A percentile compares a stretch with the other conserved stretches of the same genome.
phyloP scores from a whole-genome alignment of 2,329 filamentous ascomycete genomes.

The Colletotrichum magnum region DNA sequence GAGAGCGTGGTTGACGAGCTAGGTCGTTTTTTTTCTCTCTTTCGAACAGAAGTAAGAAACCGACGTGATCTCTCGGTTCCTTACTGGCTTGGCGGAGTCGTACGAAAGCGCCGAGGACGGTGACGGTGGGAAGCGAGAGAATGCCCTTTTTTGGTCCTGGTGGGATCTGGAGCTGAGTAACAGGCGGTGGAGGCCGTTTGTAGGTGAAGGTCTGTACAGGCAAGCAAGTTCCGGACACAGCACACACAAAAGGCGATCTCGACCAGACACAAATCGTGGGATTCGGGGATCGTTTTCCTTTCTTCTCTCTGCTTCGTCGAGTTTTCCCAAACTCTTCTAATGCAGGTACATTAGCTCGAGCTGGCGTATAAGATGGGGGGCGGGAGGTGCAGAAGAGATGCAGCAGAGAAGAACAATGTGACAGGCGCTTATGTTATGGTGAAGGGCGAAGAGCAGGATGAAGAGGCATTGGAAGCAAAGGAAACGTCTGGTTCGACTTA shows the following conservation, averaged over 20 bases:
- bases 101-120: slow-evolving; percentile 35
- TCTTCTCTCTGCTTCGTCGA: slow-evolving; percentile 36
- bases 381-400: slow-evolving; percentile 29
- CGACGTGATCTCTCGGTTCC: slow-evolving; percentile 5
- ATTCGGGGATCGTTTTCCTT: slow-evolving; percentile 15
- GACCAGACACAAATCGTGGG: slow-evolving; percentile 24
- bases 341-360: slow-evolving; percentile 41
- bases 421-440: slow-evolving; percentile 14
- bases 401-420: slow-evolving; percentile 23
- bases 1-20: neutral
- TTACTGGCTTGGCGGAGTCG: slow-evolving; percentile 24
- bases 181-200: slow-evolving; percentile 40
- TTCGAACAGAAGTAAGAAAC: slow-evolving; percentile 16
- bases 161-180: slow-evolving; percentile 33
- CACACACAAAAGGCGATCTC: slow-evolving; percentile 24
- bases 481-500: slow-evolving; percentile 37
- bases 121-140: slow-evolving; percentile 40
- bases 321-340: slow-evolving; percentile 40
- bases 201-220: slow-evolving; percentile 29
- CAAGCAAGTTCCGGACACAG: slow-evolving; percentile 26
- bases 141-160: slow-evolving; percentile 33
- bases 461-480: slow-evolving; percentile 39
- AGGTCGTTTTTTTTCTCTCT: slow-evolving; percentile 12
- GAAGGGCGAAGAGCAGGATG: slow-evolving; percentile 24
- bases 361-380: slow-evolving; percentile 38